Base-by-base conservation (phyloP, 1,284 basidiomycete genomes). In the Irpex sp. region DNA sequence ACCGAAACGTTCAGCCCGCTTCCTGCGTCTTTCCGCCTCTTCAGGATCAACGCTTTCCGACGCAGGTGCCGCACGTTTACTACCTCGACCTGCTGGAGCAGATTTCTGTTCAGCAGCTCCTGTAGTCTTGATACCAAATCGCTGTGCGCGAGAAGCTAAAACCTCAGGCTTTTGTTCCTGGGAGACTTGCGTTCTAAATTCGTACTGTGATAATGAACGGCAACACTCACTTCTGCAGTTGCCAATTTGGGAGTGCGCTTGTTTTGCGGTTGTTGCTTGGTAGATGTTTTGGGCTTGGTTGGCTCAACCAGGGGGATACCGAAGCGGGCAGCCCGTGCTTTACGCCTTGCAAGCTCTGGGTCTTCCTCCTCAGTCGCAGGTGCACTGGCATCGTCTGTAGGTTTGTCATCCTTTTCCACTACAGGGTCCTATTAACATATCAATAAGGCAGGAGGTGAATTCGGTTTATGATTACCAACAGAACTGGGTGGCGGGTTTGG, bases 291-390 rank as follows among this genome's bases (percentile, higher is more conserved):
- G 33, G 70, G 62, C 37, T 71, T 69, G 46, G 67, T 68, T 5
- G 77, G 68, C 59, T 84, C 82, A 3, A 89, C 82, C 8, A 88
- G 66, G 1, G 88, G 82, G n/a, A 89, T 83, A 21, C 85, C 85
- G 67, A 91, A 91, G 9, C 89, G 84, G 31, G 78, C 86, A 1
- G 89, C 89, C 36, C 89, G 85, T 53, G 79, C 78, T 68, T 77
- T 85, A 61, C 85, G 84, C 67, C 80, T 87, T 66, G 83, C 85
- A 7, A 79, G 71, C 63, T 89, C 87, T 33, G 78, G 69, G 55
- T 86, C 84, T 36, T 68, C 70, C 1, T 68, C 67, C 1, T 68
- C 35, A 37, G 66, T 54, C 1, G 67, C 39, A 1, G 67, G 11
- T 13, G 68, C 63, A 15, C 63, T 49, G 1, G 61, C 17, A 21